A percentile compares a stretch with the other conserved stretches of the same genome.
These are phyloP conservation scores for Magnaporthiopsis incrustans DNA, from an alignment of 2,329 filamentous ascomycete species.

Conservation along the genomic window DNA sequence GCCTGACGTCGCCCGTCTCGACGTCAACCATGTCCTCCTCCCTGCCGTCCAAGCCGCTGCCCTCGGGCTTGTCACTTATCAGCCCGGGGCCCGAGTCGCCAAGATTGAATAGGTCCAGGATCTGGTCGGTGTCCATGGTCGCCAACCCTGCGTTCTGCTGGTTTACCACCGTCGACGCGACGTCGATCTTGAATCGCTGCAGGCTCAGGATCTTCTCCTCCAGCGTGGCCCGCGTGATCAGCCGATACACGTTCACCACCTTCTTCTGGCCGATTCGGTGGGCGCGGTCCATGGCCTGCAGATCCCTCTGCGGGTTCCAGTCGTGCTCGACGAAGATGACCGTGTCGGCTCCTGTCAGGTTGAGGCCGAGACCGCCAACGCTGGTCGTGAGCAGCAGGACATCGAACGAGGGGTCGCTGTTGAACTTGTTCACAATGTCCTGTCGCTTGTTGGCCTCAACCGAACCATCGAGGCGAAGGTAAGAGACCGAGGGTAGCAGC, in stretches of 20 bases:
- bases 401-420: constrained; percentile 94
- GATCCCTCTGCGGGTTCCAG: constrained; percentile 98
- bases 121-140: constrained; percentile 98
- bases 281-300: constrained; percentile 97
- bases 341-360: constrained; percentile 92
- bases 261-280: constrained; percentile 99
- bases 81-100: constrained; percentile 66
- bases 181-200: constrained; percentile 98
- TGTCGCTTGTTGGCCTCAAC: constrained; percentile 92
- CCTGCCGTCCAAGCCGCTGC: constrained; percentile 44
- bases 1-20: constrained; percentile 82
- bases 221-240: constrained; percentile 90
- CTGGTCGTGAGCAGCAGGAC: constrained; percentile 88
- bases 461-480: constrained; percentile 84
- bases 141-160: constrained; percentile 92
- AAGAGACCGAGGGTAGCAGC: constrained; percentile 87
- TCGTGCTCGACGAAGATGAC: constrained; percentile 99
- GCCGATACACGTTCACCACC: constrained; percentile 96
- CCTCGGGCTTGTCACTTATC: constrained; percentile 52
- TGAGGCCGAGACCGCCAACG: constrained; percentile 88
- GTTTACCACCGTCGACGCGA: constrained; percentile 95
- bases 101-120: constrained; percentile 91
- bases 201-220: constrained; percentile 98
- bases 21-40: constrained; percentile 88
- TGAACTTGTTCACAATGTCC: constrained; percentile 98